These are phyloP conservation scores for Vigna angularis DNA, from an alignment of 306 rosid species.

Conservation along the genomic window DNA sequence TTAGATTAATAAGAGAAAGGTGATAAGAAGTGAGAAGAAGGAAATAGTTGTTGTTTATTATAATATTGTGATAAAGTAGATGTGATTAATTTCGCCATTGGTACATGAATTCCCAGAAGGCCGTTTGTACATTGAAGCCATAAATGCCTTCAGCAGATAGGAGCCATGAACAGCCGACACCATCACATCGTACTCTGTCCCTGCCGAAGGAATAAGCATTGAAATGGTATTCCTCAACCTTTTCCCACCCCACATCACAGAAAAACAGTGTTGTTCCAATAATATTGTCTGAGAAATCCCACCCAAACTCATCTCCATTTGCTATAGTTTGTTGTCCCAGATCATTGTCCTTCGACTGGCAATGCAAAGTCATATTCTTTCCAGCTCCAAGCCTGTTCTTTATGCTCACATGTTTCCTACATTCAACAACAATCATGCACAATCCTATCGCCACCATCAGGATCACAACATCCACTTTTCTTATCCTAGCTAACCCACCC, in stretches of 20 bases:
- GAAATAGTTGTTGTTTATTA: too few relatives aligned
- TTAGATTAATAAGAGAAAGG: too few relatives aligned
- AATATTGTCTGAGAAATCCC: conserved; percentile 46
- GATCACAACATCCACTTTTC: neutral
- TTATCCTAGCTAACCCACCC: too few relatives aligned
- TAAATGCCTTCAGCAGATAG: conserved; percentile 53
- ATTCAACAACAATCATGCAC: conserved; percentile 21
- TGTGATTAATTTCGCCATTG: conserved; percentile 38
- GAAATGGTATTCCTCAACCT: conserved; percentile 38
- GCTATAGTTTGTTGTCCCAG: conserved; percentile 43
- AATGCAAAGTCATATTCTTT: conserved; percentile 54
- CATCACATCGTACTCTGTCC: conserved; percentile 45
- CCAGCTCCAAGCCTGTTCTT: conserved; percentile 54
- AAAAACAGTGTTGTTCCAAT: conserved; percentile 48
- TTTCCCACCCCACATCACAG: conserved; percentile 56
- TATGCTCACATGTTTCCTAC: conserved; percentile 52
- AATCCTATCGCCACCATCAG: conserved; percentile 43
- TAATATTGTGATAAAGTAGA: neutral
- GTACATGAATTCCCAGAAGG: conserved; percentile 50
- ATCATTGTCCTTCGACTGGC: conserved; percentile 54
- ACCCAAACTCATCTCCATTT: conserved; percentile 45
- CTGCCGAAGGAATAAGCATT: conserved; percentile 45
- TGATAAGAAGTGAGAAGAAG: too few relatives aligned
- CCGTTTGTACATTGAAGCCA: conserved; percentile 48
- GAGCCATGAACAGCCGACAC: conserved; percentile 55